Evolutionary conservation across 495 filamentous ascomycete species (phyloP).

Genomic region (Penicillium longicatenatum): DNA sequence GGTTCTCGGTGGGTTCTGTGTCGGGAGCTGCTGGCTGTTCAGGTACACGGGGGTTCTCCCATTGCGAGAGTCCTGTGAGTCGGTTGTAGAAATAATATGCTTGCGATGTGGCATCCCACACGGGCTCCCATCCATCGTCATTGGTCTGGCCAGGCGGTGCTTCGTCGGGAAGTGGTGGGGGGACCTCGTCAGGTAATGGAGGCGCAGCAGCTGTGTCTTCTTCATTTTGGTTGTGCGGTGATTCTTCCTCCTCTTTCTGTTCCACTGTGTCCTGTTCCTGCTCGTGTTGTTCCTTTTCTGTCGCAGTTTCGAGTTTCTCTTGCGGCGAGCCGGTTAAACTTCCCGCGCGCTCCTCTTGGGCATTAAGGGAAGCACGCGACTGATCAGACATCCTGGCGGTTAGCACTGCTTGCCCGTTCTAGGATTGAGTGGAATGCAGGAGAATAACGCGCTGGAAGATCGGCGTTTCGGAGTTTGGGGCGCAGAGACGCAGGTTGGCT

Average conservation of each 20-base stretch:
- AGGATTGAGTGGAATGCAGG: background rate
- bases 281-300: conserved; percentile 12
- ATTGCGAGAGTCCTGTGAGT: conserved; percentile 73
- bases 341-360: background rate
- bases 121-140: conserved; percentile 89
- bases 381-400: conserved; percentile 21
- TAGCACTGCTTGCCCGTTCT: conserved; percentile 4
- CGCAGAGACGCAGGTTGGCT: conserved; percentile 3
- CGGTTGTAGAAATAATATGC: conserved; percentile 92
- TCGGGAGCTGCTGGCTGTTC: conserved; percentile 33
- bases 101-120: conserved; percentile 73
- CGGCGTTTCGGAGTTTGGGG: conserved; percentile 9
- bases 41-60: conserved; percentile 86
- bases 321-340: conserved; percentile 10
- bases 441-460: conserved; percentile 1
- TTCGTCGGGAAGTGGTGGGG: conserved; percentile 54
- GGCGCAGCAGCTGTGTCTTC: conserved; percentile 37
- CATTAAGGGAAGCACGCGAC: conserved; percentile 1
- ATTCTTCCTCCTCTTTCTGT: conserved; percentile 14
- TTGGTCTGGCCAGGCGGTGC: conserved; percentile 48
- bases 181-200: conserved; percentile 53
- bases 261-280: conserved; percentile 18
- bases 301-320: conserved; percentile 14
- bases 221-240: conserved; percentile 18
- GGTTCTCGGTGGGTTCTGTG: conserved; percentile 23